Base-by-base conservation (phyloP, 768 basidiomycete species). In the Cystofilobasidium ferigula region DNA sequence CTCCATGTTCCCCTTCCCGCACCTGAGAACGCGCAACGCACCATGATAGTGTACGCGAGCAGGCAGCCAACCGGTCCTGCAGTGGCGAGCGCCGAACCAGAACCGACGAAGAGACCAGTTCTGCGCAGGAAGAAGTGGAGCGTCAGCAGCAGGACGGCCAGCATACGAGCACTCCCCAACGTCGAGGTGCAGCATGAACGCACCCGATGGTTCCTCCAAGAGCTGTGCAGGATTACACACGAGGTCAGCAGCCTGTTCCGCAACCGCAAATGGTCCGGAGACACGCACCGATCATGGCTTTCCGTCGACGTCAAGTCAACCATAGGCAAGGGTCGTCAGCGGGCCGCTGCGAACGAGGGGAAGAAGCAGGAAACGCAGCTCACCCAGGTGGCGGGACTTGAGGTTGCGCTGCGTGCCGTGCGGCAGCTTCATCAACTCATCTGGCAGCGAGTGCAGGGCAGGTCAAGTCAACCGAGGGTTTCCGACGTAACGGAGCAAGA, bases 381-480 rank as follows among this genome's bases (percentile, higher is more conserved):
- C 36, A 63, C 62, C 48, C 13, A 64, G 38, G 36, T 64, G 63
- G 5, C 63, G 28, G 10, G 42, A 35, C 57, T 64, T 64, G 42
- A 64, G 57, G 26, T 57, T 47, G 24, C 63, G 42, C 57, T 59
- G 47, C 3, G 57, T 56, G n/a, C 60, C 60, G 24, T 63, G 51
- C 13, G 36, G 48, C 1, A 40, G 48, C 26, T 38, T 30, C n/a
- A 53, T 54, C 14, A 38, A 9, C 18, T 63, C 51, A n/a, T 26
- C 26, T 35, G 20, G 4, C 32, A 6, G n/a, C 20, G 34, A 43
- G 28, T 26, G 16, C 40, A 18, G 48, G 53, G 13, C 32, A 62
- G 34, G 51, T 24, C n/a, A 24, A 1, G 20, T 61, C 59, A 61
- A 42, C n/a, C n/a, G n/a, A n/a, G n/a, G n/a, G n/a, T n/a, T n/a